Evolutionary conservation across 768 basidiomycete genomes (phyloP), one percentile per base, ranked within the genome.

Genomic region (Vishniacozyma victoriae): DNA sequence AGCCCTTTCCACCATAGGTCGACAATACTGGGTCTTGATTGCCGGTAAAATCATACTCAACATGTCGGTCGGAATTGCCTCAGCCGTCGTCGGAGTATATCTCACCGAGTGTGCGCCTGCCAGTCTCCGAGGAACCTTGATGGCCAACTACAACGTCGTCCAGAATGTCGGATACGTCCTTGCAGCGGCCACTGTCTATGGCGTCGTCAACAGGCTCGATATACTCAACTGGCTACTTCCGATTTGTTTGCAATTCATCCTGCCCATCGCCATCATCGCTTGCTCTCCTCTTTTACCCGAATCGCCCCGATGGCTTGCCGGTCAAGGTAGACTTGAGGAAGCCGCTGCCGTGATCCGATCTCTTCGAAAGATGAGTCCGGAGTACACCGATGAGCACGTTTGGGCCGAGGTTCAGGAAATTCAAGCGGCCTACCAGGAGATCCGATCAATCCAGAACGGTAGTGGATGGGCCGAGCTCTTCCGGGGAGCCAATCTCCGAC

Each of bases 1-100:
- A n/a, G n/a, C n/a, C n/a, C n/a, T n/a, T n/a, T n/a, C n/a, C n/a
- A n/a, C n/a, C n/a, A n/a, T n/a, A n/a, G n/a, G n/a, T n/a, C n/a
- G n/a, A n/a, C n/a, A 38, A 15, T 52, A 22, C 37, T 52, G 50
- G 50, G 26, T 29, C 3, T 29, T 52, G 9, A 29, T 52, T 5
- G 50, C n/a, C 11, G 44, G 50, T n/a, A 46, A 46, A 35, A 41
- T 46, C 20, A 29, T 52, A 4, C 23, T 46, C 38, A 47, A 46
- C 29, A 40, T 43, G 12, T 35, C 29, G 11, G 43, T 50, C 43
- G 43, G 49, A 14, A 50, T 50, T 14, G 43, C 42, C 18, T 36
- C 43, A 1, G 35, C 42, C 7, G 41, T 44, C 14, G 42, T 44
- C 18, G 31, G 31, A 18, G 33, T 37, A 13, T 50, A 50, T 29